Evolutionary conservation across 2,329 filamentous ascomycete genomes (phyloP), one percentile per base, ranked within the genome.

Genomic region (Exophiala sp.): DNA sequence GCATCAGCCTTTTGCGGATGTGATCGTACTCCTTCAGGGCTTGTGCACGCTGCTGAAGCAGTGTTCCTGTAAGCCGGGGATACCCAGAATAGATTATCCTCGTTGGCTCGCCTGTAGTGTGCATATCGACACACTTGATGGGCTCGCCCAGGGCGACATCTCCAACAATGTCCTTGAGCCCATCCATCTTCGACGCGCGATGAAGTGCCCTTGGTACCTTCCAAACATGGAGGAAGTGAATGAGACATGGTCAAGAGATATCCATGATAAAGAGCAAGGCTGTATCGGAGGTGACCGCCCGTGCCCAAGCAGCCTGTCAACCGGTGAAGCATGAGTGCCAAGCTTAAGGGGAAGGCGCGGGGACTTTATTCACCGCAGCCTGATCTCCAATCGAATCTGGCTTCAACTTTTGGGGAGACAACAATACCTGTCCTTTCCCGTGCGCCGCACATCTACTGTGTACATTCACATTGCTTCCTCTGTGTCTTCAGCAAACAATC

Each of bases 101-200:
- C 6, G 76, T 76, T 18, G 76, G 74, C 54, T 79, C 76, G 12
- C 76, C 77, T 14, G 72, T 71, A 2, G 76, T 78, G 64, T 79
- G 76, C 74, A 75, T 74, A 42, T 72, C 72, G 14, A 74, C 41
- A 33, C 55, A 60, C 18, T 41, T 42, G 39, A 60, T 56, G 5
- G 47, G 38, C 34, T 47, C 38, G 7, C 34, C 18, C 3, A 24
- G 3, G 36, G 36, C 36, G 18, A 40, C 18, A 18, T 40, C 36
- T 16, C 36, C 36, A 40, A 40, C 3, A 14, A 40, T 14, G 4
- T 18, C n/a, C 36, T 9, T 18, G 8, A 16, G 14, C 9, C 16
- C 41, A 12, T 44, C 41, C 16, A 24, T 21, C 24, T 29, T 29
- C 7, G 24, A 1, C 24, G 5, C 24, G 24, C 24, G 7, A 5